Percentiles rank a stretch among this genome's conserved stretches.
These are phyloP conservation scores for Populus euphratica DNA, from an alignment of 345 rosid species.

Conservation along the genomic window DNA sequence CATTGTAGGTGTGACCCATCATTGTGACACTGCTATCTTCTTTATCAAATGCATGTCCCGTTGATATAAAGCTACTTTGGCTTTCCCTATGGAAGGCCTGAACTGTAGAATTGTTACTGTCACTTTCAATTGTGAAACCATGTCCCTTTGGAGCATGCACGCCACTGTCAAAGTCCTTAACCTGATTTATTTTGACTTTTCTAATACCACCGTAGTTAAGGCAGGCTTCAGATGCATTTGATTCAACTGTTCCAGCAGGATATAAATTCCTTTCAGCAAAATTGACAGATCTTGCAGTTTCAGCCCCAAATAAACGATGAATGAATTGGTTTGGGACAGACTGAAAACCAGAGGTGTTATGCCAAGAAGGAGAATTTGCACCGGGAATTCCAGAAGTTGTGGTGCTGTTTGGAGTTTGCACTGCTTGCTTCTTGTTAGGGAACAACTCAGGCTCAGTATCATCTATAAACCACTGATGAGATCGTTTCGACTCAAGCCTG, in stretches of 20 bases:
- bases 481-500: constrained; percentile 59
- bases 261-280: constrained; percentile 47
- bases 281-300: constrained; percentile 49
- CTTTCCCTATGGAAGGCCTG: constrained; percentile 39
- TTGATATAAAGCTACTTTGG: constrained; percentile 42
- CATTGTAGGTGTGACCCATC: constrained; percentile 43
- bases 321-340: constrained; percentile 59
- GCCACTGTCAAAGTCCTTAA: constrained; percentile 45
- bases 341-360: constrained; percentile 50
- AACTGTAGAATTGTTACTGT: constrained; percentile 33
- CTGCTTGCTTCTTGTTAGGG: constrained; percentile 74
- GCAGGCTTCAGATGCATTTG: constrained; percentile 50
- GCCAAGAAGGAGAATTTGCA: constrained; percentile 57
- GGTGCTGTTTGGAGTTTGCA: constrained; percentile 38
- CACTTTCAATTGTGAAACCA: constrained; percentile 32
- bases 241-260: constrained; percentile 34
- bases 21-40: constrained; percentile 39
- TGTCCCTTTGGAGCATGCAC: constrained; percentile 41
- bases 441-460: constrained; percentile 60
- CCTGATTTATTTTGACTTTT: constrained; percentile 61
- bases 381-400: constrained; percentile 33
- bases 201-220: constrained; percentile 52
- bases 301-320: constrained; percentile 62
- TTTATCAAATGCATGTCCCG: constrained; percentile 37
- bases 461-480: constrained; percentile 69